Evolutionary conservation across 306 rosid species (phyloP).

Genomic region (Pterocarpus santalinus): DNA sequence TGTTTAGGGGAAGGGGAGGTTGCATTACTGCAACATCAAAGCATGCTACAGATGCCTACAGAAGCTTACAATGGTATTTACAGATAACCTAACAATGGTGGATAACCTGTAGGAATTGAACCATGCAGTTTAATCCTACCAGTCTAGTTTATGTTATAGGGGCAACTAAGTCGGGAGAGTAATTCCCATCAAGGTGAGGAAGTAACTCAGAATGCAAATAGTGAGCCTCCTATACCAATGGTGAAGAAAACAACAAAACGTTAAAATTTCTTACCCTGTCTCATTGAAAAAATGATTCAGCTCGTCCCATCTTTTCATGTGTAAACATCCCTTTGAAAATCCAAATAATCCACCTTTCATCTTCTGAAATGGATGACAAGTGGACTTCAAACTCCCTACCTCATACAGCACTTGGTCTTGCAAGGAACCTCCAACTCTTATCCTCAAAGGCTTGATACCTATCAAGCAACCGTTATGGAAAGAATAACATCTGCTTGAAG

Average conservation of each 20-base stretch:
- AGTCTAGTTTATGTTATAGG: too few relatives aligned
- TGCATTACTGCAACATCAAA: neutral
- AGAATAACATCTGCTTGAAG: constrained; percentile 33
- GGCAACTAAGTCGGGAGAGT: neutral
- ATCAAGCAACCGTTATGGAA: constrained; percentile 54
- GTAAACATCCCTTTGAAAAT: constrained; percentile 91
- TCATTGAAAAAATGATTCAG: constrained; percentile 77
- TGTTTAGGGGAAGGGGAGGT: neutral
- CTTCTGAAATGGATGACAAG: constrained; percentile 87
- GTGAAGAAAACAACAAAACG: constrained; percentile 33
- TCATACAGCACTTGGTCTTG: constrained; percentile 91
- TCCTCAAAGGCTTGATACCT: constrained; percentile 91
- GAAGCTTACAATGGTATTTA: too few relatives aligned
- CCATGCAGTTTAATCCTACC: too few relatives aligned
- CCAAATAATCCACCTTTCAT: constrained; percentile 76
- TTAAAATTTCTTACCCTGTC: constrained; percentile 76
- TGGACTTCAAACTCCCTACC: constrained; percentile 66
- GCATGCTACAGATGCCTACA: too few relatives aligned
- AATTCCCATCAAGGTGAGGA: neutral
- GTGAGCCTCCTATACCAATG: neutral
- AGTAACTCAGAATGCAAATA: neutral
- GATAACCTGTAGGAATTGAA: too few relatives aligned
- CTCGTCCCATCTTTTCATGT: constrained; percentile 91
- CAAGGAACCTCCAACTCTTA: constrained; percentile 95
- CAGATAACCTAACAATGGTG: too few relatives aligned